Evolutionary conservation across 2,329 filamentous ascomycete species (phyloP).

Genomic region (Fusarium pilosicola): DNA sequence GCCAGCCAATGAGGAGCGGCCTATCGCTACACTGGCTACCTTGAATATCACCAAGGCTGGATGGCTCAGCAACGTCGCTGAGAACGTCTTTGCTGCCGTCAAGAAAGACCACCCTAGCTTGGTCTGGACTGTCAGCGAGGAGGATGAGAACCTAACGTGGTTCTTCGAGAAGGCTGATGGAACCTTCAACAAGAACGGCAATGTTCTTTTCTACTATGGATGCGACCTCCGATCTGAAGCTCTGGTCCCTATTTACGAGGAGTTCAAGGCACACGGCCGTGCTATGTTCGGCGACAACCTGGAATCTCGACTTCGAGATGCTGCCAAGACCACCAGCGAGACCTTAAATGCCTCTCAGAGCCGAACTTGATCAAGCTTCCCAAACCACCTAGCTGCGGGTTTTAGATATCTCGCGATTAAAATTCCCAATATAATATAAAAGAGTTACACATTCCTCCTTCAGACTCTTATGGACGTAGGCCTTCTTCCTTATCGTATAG

Average conservation of each 20-base stretch:
- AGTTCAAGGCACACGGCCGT: slow-evolving; percentile 84
- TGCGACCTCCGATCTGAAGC: slow-evolving; percentile 80
- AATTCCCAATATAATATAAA: neutral
- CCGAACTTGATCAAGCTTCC: slow-evolving; percentile 29
- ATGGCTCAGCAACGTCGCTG: slow-evolving; percentile 93
- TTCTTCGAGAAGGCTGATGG: slow-evolving; percentile 98
- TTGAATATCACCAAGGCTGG: slow-evolving; percentile 94
- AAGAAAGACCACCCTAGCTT: slow-evolving; percentile 93
- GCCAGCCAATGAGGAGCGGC: slow-evolving; percentile 72
- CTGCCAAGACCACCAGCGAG: slow-evolving; percentile 75
- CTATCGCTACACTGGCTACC: slow-evolving; percentile 85
- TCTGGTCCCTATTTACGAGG: slow-evolving; percentile 77
- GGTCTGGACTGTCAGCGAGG: slow-evolving; percentile 95
- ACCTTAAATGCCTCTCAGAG: slow-evolving; percentile 50
- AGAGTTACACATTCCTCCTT: neutral
- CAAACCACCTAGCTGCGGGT: neutral
- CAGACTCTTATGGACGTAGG: neutral
- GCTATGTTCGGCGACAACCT: slow-evolving; percentile 92
- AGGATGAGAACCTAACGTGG: slow-evolving; percentile 97
- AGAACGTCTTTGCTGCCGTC: slow-evolving; percentile 93
- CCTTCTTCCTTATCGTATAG: neutral
- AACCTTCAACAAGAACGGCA: slow-evolving; percentile 84
- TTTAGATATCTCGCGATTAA: neutral
- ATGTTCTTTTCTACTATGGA: slow-evolving; percentile 97
- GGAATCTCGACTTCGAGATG: slow-evolving; percentile 83